Evolutionary conservation across 768 basidiomycete species (phyloP).

Genomic region (Atractiella rhizophila): DNA sequence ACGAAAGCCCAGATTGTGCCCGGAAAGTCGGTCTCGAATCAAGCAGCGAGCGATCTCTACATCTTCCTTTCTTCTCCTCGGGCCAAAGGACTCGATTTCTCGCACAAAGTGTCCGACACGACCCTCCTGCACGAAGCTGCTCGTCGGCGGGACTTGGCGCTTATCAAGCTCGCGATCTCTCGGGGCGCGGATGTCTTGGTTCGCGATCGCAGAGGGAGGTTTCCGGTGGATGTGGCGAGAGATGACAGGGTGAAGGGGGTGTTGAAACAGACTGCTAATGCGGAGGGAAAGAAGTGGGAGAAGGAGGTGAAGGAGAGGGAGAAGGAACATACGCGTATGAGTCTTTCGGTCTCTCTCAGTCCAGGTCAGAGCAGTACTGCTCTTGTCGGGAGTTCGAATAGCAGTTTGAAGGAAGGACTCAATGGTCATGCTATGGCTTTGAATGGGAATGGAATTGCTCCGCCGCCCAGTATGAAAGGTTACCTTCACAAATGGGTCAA

Average conservation of each 20-base stretch:
- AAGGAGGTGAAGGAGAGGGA: conserved; percentile 2
- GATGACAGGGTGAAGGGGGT: conserved; percentile 54
- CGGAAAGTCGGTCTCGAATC: conserved; percentile 14
- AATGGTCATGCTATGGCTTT: neutral
- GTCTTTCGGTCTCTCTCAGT: neutral
- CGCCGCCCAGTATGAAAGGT: conserved; percentile 39
- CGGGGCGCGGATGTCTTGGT: conserved; percentile 76
- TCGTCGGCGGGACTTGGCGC: conserved; percentile 44
- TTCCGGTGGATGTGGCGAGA: conserved; percentile 42
- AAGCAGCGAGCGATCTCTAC: conserved; percentile 7
- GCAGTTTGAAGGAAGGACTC: neutral
- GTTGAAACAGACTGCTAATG: conserved; percentile 42
- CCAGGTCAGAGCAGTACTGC: neutral
- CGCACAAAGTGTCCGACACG: conserved; percentile 26
- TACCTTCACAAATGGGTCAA: conserved; percentile 71
- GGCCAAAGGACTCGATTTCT: conserved; percentile 43
- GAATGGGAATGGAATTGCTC: neutral
- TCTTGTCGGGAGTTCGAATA: conserved; percentile 1
- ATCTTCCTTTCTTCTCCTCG: conserved; percentile 45
- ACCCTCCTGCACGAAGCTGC: conserved; percentile 73
- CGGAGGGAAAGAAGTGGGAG: conserved; percentile 5
- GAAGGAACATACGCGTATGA: neutral
- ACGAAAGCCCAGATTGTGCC: too few species aligned
- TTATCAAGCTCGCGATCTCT: conserved; percentile 60
- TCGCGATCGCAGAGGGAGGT: conserved; percentile 44